These are phyloP conservation scores for Termitomyces sp. DNA, from an alignment of 1,284 basidiomycete species.

Conservation along the genomic window DNA sequence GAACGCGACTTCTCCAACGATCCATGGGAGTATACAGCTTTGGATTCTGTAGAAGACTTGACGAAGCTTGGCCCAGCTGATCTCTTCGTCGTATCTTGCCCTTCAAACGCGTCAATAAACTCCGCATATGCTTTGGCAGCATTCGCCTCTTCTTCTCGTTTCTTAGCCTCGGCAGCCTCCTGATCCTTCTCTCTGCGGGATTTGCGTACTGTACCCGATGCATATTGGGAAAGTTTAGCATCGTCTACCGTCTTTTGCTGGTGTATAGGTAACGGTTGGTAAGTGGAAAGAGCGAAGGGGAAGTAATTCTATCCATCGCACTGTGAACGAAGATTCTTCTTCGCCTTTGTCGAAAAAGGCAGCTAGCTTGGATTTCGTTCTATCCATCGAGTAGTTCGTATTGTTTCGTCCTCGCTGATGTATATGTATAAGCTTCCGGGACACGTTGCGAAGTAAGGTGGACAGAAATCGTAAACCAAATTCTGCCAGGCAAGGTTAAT, in stretches of 20 bases:
- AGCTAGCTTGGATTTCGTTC: constrained; percentile 69
- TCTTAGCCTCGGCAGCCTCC: constrained; percentile 85
- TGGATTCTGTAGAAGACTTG: constrained; percentile 56
- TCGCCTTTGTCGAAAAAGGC: constrained; percentile 80
- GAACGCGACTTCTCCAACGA: constrained; percentile 19
- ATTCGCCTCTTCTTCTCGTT: constrained; percentile 76
- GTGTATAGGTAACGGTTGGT: constrained; percentile 41
- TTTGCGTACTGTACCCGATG: constrained; percentile 70
- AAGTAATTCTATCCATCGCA: constrained; percentile 75
- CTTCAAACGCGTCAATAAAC: constrained; percentile 83
- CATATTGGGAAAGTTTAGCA: constrained; percentile 70
- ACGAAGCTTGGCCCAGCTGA: constrained; percentile 68
- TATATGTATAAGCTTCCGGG: background rate
- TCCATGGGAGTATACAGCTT: constrained; percentile 41
- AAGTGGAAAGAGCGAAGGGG: constrained; percentile 44
- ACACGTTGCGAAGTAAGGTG: background rate
- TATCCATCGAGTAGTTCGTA: constrained; percentile 45
- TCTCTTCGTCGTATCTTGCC: constrained; percentile 51
- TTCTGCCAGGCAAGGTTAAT: background rate
- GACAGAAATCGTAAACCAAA: background rate
- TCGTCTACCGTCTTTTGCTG: constrained; percentile 78
- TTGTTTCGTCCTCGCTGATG: background rate
- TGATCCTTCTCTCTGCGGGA: constrained; percentile 82
- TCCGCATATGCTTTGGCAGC: constrained; percentile 80
- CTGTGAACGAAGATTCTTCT: constrained; percentile 77